Evolutionary conservation across 768 basidiomycete genomes (phyloP), one percentile per base, ranked within the genome.

Genomic region (Pleurotus sapidus): DNA sequence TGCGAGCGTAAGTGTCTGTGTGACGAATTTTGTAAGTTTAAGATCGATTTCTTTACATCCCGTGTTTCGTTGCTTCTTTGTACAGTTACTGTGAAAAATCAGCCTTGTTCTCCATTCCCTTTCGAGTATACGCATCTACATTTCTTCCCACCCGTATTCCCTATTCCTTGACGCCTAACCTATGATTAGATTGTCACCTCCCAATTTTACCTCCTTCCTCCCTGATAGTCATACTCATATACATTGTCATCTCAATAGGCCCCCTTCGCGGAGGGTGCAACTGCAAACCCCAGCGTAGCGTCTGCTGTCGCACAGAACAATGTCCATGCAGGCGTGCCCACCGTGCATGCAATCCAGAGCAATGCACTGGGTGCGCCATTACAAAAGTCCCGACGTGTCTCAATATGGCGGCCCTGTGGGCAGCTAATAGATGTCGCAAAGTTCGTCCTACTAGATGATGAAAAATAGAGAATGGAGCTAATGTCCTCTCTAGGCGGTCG

Each of bases 241-340:
- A 12, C 34, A 9, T 59, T 89, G 88, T 88, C 62, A 55, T 58
- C 18, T 80, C 82, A 11, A 75, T 83, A 49, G 83, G 79, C 78
- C 67, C 64, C 56, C 88, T 88, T 2, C 90, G 88, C 61, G 64
- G 62, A 5, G 27, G 27, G 27, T 30, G 27, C 6, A 30, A 30
- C 27, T 30, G 27, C 27, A 30, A 1, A 30, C 27, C 5, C 9
- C 27, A 30, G 27, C 27, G 27, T 6, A 9, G 27, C 7, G 89
- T 91, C 65, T 91, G 89, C 37, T 23, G 20, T 15, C 27, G 23
- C 15, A 23, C 23, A 24, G 24, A n/a, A n/a, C 47, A 23, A 18
- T 49, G 47, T 23, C 15, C 5, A 1, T 45, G 4, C 18, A 15
- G 42, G 6, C 42, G 42, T n/a, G 42, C 42, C 42, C 42, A 20